Evolutionary conservation across 2,329 filamentous ascomycete genomes (phyloP), one percentile per base, ranked within the genome.

Genomic region (Talaromyces piceae): DNA sequence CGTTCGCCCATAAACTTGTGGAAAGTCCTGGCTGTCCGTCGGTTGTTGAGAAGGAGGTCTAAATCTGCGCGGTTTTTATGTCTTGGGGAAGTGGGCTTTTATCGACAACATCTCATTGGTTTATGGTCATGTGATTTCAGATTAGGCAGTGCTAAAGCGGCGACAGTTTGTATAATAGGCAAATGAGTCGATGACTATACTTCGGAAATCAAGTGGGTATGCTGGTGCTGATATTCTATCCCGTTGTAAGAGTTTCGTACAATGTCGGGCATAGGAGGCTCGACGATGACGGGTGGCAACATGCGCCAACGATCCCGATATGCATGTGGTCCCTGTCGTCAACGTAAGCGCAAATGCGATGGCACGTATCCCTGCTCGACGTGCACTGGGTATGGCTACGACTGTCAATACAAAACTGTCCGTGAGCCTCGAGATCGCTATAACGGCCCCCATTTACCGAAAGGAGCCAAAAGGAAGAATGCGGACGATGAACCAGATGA

Each of bases 261-360:
- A 26, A 43, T 43, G 39, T 22, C 39, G 39, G 25, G 13, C 39
- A 22, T 23, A 22, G 20, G 11, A 43, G 39, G 18, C 39, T 22
- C 26, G 18, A 23, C 50, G 11, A 41, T 41, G 33, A 22, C 30
- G 18, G n/a, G 41, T 7, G 53, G 53, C 20, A 30, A 53, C 39
- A 50, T 55, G 53, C 53, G 53, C 28, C 53, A 55, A 33, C 43
- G 53, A 9, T 53, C 53, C 25, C 44, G 53, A 51, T 47, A 50
- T 41, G 53, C 53, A 37, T 55, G 53, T 46, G 39, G n/a, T 23
- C 53, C 53, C 27, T 55, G 53, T 41, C 51, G 53, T n/a, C 53
- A 55, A 23, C 51, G 53, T 33, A 55, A 55, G 26, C 48, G 53
- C 23, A 55, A 55, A 53, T 55, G 53, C 18, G 53, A 55, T 27